Base-by-base conservation (phyloP, 345 rosid genomes). In the Diplotaxis tenuifolia region DNA sequence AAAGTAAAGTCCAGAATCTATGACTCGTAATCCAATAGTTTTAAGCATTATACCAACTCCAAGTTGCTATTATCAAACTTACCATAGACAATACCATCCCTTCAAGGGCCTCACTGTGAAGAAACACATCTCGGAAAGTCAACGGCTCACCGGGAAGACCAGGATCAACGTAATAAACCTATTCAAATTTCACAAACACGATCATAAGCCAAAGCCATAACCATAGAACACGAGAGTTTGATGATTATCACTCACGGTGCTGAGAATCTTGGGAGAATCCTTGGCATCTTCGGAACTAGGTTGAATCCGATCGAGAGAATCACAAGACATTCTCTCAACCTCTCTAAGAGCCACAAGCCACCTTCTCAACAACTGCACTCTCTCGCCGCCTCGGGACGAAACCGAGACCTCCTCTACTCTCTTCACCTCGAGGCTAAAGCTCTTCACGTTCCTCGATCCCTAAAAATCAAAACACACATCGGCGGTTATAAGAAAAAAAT, bases 331-430 rank as follows among this genome's bases (percentile, higher is more conserved):
- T 71, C 90, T 87, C 80, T 92, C 89, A 42, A 83, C 64, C 81
- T 95, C 96, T 78, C 86, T 95, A 1, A 95, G 88, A 32, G 93
- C 84, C 40, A 95, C 99, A 73, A 95, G 75, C 97, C 97, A 95
- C 62, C 97, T 80, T 58, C 96, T 82, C 67, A 95, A 55, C 27
- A 91, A 74, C 67, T 87, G 90, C 74, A 89, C 86, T 72, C 99
- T 89, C 80, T 95, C 99, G 5, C 40, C 62, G 19, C 99, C 99
- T 78, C 88, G 82, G 12, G 92, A 89, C 3, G 99, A 91, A 58
- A 95, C 93, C 14, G 97, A 88, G 32, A 88, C 88, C 64, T 95
- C 99, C 72, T 95, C 99, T 65, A 95, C 72, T 55, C 91, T 85
- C 83, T 89, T 92, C 28, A 86, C 92, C 23, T 91, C 89, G 27